Base-by-base conservation (phyloP, 2,329 filamentous ascomycete genomes). In the Dothiorella sarmentorum region DNA sequence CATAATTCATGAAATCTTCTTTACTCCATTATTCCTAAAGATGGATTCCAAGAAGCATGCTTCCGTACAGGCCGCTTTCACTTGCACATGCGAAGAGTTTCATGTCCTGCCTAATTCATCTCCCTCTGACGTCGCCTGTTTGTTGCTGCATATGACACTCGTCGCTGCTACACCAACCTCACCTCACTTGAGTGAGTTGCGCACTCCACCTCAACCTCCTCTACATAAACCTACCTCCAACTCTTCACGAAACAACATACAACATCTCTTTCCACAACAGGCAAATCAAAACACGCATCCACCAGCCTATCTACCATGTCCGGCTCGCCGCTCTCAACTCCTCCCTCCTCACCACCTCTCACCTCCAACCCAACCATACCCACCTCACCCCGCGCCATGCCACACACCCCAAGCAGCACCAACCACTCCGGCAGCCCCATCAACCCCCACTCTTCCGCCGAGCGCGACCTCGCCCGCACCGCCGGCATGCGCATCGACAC, bases 401-500 rank as follows among this genome's bases (percentile, higher is more conserved):
- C 47, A 9, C 31, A 4, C 31, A 51, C 47, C 4, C 47, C 47
- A 3, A 15, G 6, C 47, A 15, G 7, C 31, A 37, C 47, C 4
- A 17, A 20, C 31, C 20, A 17, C 11, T 20, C 9, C 20, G 13
- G 4, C 42, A 43, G 1, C 40, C 11, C 10, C 38, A n/a, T 51
- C 47, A 20, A 37, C 47, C 31, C 47, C 2, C 10, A 20, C 13
- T 51, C 47, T 4, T 26, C 47, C 7, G 20, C 31, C 5, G 47
- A 51, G 18, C 47, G 47, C 20, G 18, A 20, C 31, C 47, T 51
- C 15, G 47, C 47, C 11, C 47, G 47, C 47, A 24, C 47, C 3
- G 47, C 47, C 7, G 47, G 47, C 47, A 51, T 51, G 31, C 47
- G 47, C 47, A 26, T 51, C 31, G 47, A 51, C 47, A 51, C 31